phyloP scores from a whole-genome alignment of 2,329 filamentous ascomycete species.

The Hymenoscyphus scutula region DNA sequence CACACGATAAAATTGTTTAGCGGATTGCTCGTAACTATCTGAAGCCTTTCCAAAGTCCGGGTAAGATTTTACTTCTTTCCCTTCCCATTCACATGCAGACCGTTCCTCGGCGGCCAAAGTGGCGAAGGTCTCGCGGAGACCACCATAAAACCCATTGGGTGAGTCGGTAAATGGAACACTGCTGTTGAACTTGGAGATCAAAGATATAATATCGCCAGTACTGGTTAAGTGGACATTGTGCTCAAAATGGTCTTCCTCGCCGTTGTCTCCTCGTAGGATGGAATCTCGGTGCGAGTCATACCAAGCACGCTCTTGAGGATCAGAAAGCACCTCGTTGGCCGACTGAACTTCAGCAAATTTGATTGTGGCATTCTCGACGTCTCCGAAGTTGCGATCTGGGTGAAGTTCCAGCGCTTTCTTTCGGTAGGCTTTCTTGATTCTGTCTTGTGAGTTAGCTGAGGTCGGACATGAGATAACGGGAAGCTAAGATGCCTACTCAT shows the following conservation, averaged over 20 bases:
- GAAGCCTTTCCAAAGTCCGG: constrained; percentile 78
- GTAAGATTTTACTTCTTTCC: constrained; percentile 61
- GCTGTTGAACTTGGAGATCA: constrained; percentile 79
- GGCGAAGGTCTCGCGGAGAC: constrained; percentile 73
- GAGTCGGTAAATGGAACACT: constrained; percentile 78
- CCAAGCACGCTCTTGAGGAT: constrained; percentile 94
- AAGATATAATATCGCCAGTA: constrained; percentile 70
- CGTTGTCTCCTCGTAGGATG: constrained; percentile 61
- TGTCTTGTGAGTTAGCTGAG: constrained; percentile 37
- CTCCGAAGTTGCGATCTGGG: constrained; percentile 87
- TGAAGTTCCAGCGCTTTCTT: constrained; percentile 89
- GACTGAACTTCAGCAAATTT: constrained; percentile 90
- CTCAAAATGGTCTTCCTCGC: constrained; percentile 52
- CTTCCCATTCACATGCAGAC: constrained; percentile 68
- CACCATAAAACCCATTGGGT: constrained; percentile 80
- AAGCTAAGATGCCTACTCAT: constrained; percentile 61
- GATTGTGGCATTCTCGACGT: constrained; percentile 77
- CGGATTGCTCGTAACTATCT: constrained; percentile 72
- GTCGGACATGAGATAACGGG: neutral
- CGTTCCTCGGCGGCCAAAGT: constrained; percentile 78
- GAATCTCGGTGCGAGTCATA: constrained; percentile 92
- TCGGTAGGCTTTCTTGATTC: constrained; percentile 91
- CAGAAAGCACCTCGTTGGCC: constrained; percentile 93
- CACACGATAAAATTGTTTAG: constrained; percentile 74
- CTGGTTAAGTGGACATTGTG: constrained; percentile 74